A percentile compares a stretch with the other conserved stretches of the same genome.
Evolutionary conservation across 1,139 yeast species (phyloP).

Genomic region (Yamadazyma friedrichii): DNA sequence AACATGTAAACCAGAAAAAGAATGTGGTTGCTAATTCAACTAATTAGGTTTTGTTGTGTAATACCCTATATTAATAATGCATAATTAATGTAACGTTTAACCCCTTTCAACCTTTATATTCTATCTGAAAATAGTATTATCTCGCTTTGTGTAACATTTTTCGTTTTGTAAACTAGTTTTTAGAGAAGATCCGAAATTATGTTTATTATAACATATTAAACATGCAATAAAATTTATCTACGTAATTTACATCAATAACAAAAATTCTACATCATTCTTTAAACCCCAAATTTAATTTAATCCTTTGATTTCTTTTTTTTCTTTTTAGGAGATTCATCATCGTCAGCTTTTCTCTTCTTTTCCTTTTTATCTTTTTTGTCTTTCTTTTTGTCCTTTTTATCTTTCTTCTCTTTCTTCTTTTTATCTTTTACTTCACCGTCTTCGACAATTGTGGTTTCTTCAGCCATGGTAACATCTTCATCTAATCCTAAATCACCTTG

Average conservation of each 20-base stretch:
- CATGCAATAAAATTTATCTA: constrained; percentile 14
- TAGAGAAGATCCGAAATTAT: constrained; percentile 1
- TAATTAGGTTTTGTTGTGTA: neutral
- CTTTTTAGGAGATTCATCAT: constrained; percentile 43
- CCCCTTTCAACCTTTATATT: too few species aligned
- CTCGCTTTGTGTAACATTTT: neutral
- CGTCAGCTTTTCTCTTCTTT: constrained; percentile 53
- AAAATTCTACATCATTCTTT: constrained; percentile 1
- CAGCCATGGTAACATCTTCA: constrained; percentile 14
- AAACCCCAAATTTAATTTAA: constrained; percentile 16
- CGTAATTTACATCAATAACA: constrained; percentile 4
- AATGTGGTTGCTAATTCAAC: constrained; percentile 2
- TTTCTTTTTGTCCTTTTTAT: constrained; percentile 49
- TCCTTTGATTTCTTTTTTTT: constrained; percentile 52
- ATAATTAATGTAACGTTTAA: neutral
- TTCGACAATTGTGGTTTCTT: constrained; percentile 18
- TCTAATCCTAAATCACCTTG: constrained; percentile 43
- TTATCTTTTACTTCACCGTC: constrained; percentile 33
- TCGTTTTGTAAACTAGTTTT: too few species aligned
- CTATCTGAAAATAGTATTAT: neutral
- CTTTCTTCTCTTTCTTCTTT: constrained; percentile 55
- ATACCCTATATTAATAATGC: constrained; percentile 4
- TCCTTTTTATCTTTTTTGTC: constrained; percentile 54
- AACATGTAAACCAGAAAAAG: too few species aligned
- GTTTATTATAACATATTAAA: constrained; percentile 9